phyloP scores from a whole-genome alignment of 2,329 filamentous ascomycete species.

The Periconia sp. region DNA sequence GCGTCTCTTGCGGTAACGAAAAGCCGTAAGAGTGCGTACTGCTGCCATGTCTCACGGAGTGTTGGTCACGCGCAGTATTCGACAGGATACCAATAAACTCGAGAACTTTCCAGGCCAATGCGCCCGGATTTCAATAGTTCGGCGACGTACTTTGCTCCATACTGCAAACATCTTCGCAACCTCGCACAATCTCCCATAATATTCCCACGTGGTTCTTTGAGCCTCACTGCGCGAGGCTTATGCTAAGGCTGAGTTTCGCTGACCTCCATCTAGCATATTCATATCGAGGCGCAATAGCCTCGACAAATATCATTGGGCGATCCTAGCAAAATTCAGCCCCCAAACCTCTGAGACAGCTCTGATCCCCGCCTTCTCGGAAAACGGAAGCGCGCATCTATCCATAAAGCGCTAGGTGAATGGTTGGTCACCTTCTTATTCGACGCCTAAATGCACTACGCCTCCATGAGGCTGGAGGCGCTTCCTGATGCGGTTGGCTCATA shows the following conservation, averaged over 20 bases:
- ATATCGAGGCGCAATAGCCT: conserved; percentile 14
- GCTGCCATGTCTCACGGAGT: too few species aligned
- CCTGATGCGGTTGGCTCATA: conserved; percentile 2
- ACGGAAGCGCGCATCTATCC: conserved; percentile 10
- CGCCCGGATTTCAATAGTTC: too few species aligned
- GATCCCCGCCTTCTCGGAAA: conserved; percentile 5
- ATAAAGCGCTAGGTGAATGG: conserved; percentile 12
- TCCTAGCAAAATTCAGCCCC: background rate
- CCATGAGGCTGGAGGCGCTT: too few species aligned
- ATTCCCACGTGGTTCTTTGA: conserved; percentile 11
- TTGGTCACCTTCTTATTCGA: conserved; percentile 16
- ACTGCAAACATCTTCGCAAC: background rate
- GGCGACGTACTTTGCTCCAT: background rate
- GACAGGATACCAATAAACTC: too few species aligned
- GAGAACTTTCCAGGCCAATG: too few species aligned
- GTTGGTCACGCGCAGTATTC: too few species aligned
- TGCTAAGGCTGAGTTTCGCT: conserved; percentile 13
- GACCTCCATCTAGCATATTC: conserved; percentile 13
- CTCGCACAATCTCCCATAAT: background rate
- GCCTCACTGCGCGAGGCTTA: conserved; percentile 16
- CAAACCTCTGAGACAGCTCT: background rate
- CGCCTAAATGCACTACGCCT: conserved; percentile 4
- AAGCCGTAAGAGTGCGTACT: too few species aligned
- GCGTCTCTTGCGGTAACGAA: too few species aligned
- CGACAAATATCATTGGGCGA: conserved; percentile 1